These are phyloP conservation scores for Tolypocladium sp. DNA, from an alignment of 2,329 filamentous ascomycete genomes.

Conservation along the genomic window DNA sequence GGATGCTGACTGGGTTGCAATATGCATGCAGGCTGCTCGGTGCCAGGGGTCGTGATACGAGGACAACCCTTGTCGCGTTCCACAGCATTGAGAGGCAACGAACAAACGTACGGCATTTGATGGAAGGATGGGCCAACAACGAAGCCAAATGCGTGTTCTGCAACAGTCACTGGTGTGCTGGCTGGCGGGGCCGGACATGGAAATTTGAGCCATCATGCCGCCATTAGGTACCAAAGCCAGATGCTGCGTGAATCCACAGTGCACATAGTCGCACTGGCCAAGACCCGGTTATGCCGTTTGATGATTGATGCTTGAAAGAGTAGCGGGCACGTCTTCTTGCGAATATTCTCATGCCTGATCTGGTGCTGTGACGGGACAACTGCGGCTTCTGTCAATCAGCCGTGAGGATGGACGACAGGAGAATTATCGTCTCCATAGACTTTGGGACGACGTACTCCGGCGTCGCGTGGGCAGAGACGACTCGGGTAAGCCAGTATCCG, in stretches of 20 bases:
- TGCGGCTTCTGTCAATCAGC: not conserved
- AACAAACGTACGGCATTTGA: not conserved
- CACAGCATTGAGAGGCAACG: not conserved
- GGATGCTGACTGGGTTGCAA: constrained; percentile 4
- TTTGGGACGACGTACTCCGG: constrained; percentile 50
- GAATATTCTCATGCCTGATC: not conserved
- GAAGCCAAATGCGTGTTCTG: not conserved
- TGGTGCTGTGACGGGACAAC: not conserved
- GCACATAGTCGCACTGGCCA: not conserved
- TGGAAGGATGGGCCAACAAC: not conserved
- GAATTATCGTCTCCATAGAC: constrained; percentile 43
- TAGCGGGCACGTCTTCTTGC: not conserved
- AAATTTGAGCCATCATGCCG: not conserved
- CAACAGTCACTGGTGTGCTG: not conserved
- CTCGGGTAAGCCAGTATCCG: constrained; percentile 16
- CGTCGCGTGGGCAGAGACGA: constrained; percentile 41
- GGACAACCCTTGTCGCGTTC: not conserved
- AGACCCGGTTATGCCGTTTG: not conserved
- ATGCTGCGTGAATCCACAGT: not conserved
- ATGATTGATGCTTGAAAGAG: not conserved
- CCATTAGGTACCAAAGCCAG: not conserved
- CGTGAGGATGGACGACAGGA: constrained; percentile 22
- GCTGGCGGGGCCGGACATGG: not conserved
- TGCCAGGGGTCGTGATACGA: constrained; percentile 2
- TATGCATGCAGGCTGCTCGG: not conserved